These are phyloP conservation scores for Ceratocystis albifundus DNA, from an alignment of 2,329 filamentous ascomycete species.

Conservation along the genomic window DNA sequence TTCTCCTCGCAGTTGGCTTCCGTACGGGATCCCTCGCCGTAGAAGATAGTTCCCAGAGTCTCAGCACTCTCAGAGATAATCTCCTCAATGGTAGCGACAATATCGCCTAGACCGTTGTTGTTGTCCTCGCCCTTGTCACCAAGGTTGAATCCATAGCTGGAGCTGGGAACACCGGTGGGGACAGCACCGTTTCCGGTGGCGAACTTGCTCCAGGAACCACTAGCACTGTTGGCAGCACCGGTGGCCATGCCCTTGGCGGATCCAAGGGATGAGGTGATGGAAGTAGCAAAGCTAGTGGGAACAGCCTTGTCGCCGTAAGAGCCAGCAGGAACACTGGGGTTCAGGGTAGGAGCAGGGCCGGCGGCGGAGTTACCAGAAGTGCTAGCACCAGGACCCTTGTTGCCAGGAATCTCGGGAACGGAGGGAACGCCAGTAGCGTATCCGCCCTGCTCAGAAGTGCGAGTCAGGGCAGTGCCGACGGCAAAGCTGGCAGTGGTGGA, in stretches of 20 bases:
- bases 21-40: conserved; percentile 16
- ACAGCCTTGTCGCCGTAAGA: conserved; percentile 6
- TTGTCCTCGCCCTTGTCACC: neutral
- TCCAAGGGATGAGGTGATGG: neutral
- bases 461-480: neutral
- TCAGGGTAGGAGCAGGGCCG: too few species aligned
- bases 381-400: neutral
- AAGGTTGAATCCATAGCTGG: neutral
- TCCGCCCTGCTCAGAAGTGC: neutral
- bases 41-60: conserved; percentile 17
- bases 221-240: neutral
- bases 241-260: neutral
- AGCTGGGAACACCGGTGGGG: neutral
- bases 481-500: neutral
- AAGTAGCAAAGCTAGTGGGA: neutral
- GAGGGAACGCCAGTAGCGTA: neutral
- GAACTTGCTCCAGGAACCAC: neutral
- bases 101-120: neutral
- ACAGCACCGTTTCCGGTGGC: neutral
- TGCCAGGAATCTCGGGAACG: neutral
- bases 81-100: conserved; percentile 2
- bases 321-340: neutral
- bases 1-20: conserved; percentile 15
- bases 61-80: conserved; percentile 4
- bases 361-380: neutral